Percentiles rank a stretch among this genome's conserved stretches.
phyloP scores from a whole-genome alignment of 106 monocot genomes.

The Platanthera zijinensis region DNA sequence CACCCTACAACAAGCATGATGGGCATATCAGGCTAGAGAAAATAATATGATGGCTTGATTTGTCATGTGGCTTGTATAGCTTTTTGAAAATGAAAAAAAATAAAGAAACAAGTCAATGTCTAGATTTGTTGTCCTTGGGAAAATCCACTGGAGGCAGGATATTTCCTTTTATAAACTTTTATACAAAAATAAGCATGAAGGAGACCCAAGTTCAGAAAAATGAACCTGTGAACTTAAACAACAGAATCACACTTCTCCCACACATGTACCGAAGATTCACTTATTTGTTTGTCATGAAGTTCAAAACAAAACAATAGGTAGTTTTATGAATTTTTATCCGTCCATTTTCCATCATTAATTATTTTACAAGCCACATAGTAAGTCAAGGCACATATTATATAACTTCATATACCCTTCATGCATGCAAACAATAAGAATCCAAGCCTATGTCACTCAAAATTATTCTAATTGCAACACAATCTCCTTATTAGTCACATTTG shows the following conservation, averaged over 20 bases:
- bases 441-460: background rate
- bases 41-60: conserved; percentile 12
- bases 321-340: background rate
- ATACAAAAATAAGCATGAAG: background rate
- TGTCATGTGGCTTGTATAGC: conserved; percentile 7
- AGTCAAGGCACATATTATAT: conserved; percentile 7
- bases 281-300: background rate
- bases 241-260: background rate
- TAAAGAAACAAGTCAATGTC: background rate
- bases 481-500: background rate
- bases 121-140: background rate
- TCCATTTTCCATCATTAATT: conserved; percentile 1
- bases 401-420: background rate
- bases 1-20: conserved; percentile 9
- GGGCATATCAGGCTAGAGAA: conserved; percentile 8
- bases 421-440: background rate
- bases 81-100: background rate
- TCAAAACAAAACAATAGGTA: background rate
- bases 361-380: conserved; percentile 1
- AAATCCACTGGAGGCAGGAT: background rate
- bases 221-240: background rate
- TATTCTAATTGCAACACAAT: background rate
- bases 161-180: background rate
- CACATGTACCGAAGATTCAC: background rate
- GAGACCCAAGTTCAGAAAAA: background rate